phyloP scores from a whole-genome alignment of 768 basidiomycete species.

The Lactifluus subvellereus region DNA sequence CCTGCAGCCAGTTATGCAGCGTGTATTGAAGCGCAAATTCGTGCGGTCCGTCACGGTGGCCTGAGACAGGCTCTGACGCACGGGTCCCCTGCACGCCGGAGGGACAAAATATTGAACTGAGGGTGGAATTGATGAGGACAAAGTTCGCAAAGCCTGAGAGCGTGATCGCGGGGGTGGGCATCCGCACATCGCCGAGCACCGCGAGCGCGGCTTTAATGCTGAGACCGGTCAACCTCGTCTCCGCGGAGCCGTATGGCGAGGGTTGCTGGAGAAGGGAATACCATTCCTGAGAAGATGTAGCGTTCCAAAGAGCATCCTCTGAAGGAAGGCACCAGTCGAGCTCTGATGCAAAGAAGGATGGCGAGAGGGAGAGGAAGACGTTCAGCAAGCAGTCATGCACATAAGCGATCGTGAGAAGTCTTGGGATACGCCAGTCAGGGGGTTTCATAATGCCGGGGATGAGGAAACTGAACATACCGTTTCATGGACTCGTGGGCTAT shows the following conservation, averaged over 20 bases:
- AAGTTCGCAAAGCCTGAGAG: slow-evolving; percentile 25
- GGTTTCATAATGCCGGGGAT: neutral
- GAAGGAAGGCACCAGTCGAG: slow-evolving; percentile 45
- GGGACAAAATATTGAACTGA: slow-evolving; percentile 20
- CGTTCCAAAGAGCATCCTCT: slow-evolving; percentile 46
- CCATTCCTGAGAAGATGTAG: slow-evolving; percentile 43
- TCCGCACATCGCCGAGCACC: slow-evolving; percentile 19
- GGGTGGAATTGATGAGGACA: slow-evolving; percentile 27
- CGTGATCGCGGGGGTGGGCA: slow-evolving; percentile 4
- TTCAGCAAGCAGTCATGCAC: slow-evolving; percentile 46
- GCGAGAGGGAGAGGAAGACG: slow-evolving; percentile 43
- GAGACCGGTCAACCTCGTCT: slow-evolving; percentile 17
- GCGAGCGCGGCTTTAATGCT: slow-evolving; percentile 17
- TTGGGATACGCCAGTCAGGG: slow-evolving; percentile 3
- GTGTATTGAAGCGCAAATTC: slow-evolving; percentile 38
- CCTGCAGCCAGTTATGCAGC: slow-evolving; percentile 49
- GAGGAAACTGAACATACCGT: slow-evolving; percentile 33
- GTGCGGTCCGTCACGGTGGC: slow-evolving; percentile 20
- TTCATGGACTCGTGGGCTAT: slow-evolving; percentile 46
- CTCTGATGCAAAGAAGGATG: slow-evolving; percentile 42
- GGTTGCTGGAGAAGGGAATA: slow-evolving; percentile 35
- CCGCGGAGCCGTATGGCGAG: slow-evolving; percentile 27
- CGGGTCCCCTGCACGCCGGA: neutral
- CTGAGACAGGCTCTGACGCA: neutral
- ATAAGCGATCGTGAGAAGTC: slow-evolving; percentile 35